These are phyloP conservation scores for Prunus dulcis DNA, from an alignment of 306 rosid species.

Conservation along the genomic window DNA sequence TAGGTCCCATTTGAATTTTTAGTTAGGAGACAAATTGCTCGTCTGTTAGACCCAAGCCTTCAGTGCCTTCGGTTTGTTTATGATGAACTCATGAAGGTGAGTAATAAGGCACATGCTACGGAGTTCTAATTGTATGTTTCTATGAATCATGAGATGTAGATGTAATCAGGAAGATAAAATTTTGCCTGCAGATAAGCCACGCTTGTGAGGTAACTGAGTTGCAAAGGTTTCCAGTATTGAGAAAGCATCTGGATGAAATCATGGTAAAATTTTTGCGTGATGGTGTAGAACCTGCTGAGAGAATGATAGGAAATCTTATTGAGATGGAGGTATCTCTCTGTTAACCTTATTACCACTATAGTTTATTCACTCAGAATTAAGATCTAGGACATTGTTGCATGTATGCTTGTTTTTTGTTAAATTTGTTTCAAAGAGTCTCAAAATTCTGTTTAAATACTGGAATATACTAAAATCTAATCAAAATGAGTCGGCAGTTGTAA, in stretches of 20 bases:
- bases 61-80: constrained; percentile 43
- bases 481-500: not conserved
- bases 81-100: constrained; percentile 41
- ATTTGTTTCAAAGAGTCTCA: not conserved
- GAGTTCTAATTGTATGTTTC: not conserved
- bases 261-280: constrained; percentile 34
- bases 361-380: not conserved
- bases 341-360: not conserved
- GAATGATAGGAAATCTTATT: constrained; percentile 43
- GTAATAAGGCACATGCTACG: not conserved
- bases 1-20: constrained; percentile 46
- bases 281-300: constrained; percentile 38
- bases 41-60: constrained; percentile 44
- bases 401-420: not conserved
- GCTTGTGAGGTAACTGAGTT: constrained; percentile 28
- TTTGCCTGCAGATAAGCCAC: constrained; percentile 36
- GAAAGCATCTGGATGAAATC: constrained; percentile 40
- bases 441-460: not conserved
- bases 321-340: constrained; percentile 41
- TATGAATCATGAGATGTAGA: constrained; percentile 6
- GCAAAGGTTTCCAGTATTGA: constrained; percentile 40
- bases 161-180: not conserved
- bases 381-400: not conserved
- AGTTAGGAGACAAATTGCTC: constrained; percentile 39
- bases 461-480: not conserved